Conservation (phyloP, 164 flowering plant species). For the Sextonia rubra region DNA sequence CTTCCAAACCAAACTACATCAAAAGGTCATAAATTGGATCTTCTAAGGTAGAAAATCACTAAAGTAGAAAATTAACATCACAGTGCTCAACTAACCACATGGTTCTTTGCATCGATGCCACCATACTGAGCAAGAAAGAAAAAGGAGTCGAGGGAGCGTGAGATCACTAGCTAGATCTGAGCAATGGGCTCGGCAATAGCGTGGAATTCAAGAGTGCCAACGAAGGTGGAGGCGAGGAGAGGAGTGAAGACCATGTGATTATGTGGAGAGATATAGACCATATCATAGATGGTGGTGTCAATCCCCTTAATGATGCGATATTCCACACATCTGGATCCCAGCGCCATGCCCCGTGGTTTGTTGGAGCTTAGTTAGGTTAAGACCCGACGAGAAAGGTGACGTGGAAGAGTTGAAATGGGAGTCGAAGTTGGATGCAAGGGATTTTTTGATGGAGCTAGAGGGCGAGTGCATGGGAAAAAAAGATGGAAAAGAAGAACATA, state of each 20-base stretch:
- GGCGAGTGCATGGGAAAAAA: too few relatives aligned
- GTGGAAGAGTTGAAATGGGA: too few relatives aligned
- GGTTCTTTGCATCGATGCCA: constrained; percentile 53
- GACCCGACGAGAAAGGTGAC: constrained; percentile 17
- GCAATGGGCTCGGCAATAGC: constrained; percentile 95
- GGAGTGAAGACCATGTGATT: constrained; percentile 99
- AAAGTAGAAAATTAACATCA: background rate
- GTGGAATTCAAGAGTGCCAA: constrained; percentile 93
- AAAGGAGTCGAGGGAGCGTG: constrained; percentile 69
- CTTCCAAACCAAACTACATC: too few relatives aligned
- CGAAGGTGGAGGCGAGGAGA: constrained; percentile 90
- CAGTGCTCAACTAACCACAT: constrained; percentile 22
- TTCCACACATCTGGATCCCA: constrained; percentile 95
- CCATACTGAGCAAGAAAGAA: constrained; percentile 76
- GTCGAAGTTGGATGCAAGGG: too few relatives aligned
- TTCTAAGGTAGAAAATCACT: too few relatives aligned
- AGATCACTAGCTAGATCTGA: constrained; percentile 85
- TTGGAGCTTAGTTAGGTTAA: constrained; percentile 62
- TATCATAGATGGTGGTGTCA: constrained; percentile 68
- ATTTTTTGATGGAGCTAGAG: too few relatives aligned
- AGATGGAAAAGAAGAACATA: too few relatives aligned
- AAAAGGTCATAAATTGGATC: too few relatives aligned
- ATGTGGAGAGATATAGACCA: constrained; percentile 86
- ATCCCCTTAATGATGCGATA: constrained; percentile 82
- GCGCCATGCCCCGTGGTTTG: constrained; percentile 89